Conservation (phyloP, 129 eudicot species). For the Lactuca sativa region DNA sequence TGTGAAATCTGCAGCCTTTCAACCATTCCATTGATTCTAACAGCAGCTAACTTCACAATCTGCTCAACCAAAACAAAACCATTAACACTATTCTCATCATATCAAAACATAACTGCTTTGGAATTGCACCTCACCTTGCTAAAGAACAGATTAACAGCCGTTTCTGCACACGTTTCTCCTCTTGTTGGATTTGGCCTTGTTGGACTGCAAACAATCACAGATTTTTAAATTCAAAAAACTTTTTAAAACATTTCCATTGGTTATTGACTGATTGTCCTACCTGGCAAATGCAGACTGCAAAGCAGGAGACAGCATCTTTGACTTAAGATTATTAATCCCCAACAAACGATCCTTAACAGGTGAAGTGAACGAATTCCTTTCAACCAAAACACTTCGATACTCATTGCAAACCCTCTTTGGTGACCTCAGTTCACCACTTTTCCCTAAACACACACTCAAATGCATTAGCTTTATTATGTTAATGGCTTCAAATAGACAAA, state of each 20-base stretch:
- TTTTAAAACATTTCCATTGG: too few relatives aligned
- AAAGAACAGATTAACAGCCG: constrained; percentile 74
- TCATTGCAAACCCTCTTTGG: constrained; percentile 88
- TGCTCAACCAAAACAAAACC: constrained; percentile 16
- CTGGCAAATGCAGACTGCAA: constrained; percentile 97
- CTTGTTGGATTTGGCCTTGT: constrained; percentile 81
- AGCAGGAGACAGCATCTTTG: constrained; percentile 73
- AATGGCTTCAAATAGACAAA: background rate
- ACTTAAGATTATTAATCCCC: constrained; percentile 66
- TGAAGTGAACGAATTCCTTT: constrained; percentile 87
- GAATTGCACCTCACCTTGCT: constrained; percentile 55
- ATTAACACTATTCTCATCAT: too few relatives aligned
- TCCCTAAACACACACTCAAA: constrained; percentile 40
- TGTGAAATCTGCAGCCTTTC: constrained; percentile 83
- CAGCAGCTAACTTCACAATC: constrained; percentile 96
- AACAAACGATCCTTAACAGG: constrained; percentile 91
- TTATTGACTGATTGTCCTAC: constrained; percentile 28
- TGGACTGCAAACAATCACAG: constrained; percentile 54
- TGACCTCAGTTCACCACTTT: constrained; percentile 68
- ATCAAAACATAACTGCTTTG: too few relatives aligned
- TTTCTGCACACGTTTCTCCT: constrained; percentile 99
- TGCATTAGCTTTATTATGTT: constrained; percentile 9
- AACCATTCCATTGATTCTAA: constrained; percentile 94
- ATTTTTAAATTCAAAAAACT: constrained; percentile 22
- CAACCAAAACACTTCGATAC: constrained; percentile 85